These are phyloP conservation scores for Gaeumannomyces sp. DNA, from an alignment of 2,329 filamentous ascomycete species.

Conservation along the genomic window DNA sequence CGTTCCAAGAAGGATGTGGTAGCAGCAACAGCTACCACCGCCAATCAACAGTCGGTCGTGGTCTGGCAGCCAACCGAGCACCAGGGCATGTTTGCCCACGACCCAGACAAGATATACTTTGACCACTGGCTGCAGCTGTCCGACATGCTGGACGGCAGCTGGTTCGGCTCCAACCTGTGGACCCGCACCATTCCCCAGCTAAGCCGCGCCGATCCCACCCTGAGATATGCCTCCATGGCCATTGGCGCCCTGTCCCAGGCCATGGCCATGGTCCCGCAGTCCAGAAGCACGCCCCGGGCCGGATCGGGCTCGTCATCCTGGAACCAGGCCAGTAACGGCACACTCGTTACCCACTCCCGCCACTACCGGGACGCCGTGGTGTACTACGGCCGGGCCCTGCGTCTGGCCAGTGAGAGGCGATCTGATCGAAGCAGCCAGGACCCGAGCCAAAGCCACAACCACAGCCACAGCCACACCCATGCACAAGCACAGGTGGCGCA, in stretches of 20 bases:
- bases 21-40: not conserved
- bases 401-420: constrained; percentile 12
- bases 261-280: constrained; percentile 10
- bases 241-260: constrained; percentile 26
- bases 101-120: constrained; percentile 22
- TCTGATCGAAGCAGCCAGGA: not conserved
- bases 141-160: constrained; percentile 21
- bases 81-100: constrained; percentile 14
- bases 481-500: not conserved
- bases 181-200: constrained; percentile 28
- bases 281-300: not conserved
- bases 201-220: constrained; percentile 25
- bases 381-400: constrained; percentile 29
- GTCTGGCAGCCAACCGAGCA: not conserved
- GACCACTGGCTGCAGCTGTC: constrained; percentile 20
- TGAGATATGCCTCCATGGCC: constrained; percentile 31
- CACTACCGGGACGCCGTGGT: constrained; percentile 28
- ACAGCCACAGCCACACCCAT: not conserved
- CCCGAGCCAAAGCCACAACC: not conserved
- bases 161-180: constrained; percentile 31
- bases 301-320: not conserved
- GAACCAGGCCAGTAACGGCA: not conserved
- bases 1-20: not conserved
- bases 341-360: not conserved
- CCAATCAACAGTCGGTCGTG: not conserved